phyloP scores from a whole-genome alignment of 2,329 filamentous ascomycete genomes.

The Alternaria solani region DNA sequence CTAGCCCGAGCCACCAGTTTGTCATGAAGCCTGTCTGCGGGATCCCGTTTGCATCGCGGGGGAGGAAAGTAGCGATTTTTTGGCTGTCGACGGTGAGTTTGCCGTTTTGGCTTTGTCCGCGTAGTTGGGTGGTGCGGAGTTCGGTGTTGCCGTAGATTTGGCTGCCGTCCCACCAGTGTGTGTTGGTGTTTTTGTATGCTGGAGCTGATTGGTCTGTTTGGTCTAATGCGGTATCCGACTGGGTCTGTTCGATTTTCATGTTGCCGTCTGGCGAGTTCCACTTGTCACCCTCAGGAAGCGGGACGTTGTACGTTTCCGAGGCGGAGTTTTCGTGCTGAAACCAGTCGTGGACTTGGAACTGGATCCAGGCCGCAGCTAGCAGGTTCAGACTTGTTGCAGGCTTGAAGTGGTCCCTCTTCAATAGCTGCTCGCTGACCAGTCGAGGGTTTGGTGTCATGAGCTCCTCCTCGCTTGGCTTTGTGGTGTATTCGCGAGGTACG shows the following conservation, averaged over 20 bases:
- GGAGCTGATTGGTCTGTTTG: slow-evolving; percentile 37
- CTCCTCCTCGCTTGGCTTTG: slow-evolving; percentile 53
- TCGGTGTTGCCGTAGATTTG: slow-evolving; percentile 59
- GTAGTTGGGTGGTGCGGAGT: slow-evolving; percentile 47
- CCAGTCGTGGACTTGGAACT: slow-evolving; percentile 46
- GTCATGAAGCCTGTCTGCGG: slow-evolving; percentile 54
- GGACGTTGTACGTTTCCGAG: slow-evolving; percentile 43
- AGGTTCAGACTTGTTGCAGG: slow-evolving; percentile 58
- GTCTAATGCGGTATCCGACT: slow-evolving; percentile 44
- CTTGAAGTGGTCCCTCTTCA: slow-evolving; percentile 55
- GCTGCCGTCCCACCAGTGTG: slow-evolving; percentile 58
- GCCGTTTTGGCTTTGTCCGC: slow-evolving; percentile 48
- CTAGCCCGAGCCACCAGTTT: slow-evolving; percentile 60
- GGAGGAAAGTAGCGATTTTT: slow-evolving; percentile 50
- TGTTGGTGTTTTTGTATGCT: slow-evolving; percentile 54
- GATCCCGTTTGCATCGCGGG: slow-evolving; percentile 50
- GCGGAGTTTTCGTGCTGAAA: slow-evolving; percentile 31
- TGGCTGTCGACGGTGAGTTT: slow-evolving; percentile 51
- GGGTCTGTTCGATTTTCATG: slow-evolving; percentile 52
- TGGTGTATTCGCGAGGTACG: slow-evolving; percentile 49
- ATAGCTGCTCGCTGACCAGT: slow-evolving; percentile 53
- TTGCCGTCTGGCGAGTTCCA: slow-evolving; percentile 40
- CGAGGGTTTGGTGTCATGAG: slow-evolving; percentile 56
- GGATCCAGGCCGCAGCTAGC: slow-evolving; percentile 60
- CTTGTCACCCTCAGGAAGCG: slow-evolving; percentile 45